Conservation (phyloP, 2,329 filamentous ascomycete genomes). For the Didymellaceae sp. region DNA sequence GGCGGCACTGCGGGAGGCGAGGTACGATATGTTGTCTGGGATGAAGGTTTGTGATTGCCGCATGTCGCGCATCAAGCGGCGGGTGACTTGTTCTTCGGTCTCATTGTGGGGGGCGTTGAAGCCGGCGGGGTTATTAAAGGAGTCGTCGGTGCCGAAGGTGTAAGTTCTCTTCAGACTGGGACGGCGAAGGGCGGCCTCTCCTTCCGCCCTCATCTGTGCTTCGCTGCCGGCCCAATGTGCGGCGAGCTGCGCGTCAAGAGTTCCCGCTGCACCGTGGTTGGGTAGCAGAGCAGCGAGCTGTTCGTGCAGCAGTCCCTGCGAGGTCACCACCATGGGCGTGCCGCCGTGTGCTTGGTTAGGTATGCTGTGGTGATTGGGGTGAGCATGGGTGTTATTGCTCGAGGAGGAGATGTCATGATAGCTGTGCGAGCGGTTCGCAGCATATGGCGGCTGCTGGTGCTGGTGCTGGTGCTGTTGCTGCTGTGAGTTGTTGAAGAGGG, state of each 20-base stretch:
- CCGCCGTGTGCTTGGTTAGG: slow-evolving; percentile 5
- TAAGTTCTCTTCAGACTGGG: slow-evolving; percentile 39
- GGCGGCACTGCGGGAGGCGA: neutral
- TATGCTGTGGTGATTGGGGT: slow-evolving; percentile 1
- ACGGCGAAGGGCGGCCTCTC: slow-evolving; percentile 26
- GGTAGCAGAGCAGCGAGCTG: slow-evolving; percentile 41
- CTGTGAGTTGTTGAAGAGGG: slow-evolving; percentile 43
- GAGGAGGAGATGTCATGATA: slow-evolving; percentile 19
- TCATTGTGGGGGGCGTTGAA: slow-evolving; percentile 34
- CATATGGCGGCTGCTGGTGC: slow-evolving; percentile 34
- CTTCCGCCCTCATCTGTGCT: slow-evolving; percentile 24
- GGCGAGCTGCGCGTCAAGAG: slow-evolving; percentile 38
- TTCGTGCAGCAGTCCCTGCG: slow-evolving; percentile 37
- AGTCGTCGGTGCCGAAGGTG: slow-evolving; percentile 45
- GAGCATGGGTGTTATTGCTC: neutral
- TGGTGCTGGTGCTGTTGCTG: slow-evolving; percentile 15
- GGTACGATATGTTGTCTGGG: slow-evolving; percentile 5
- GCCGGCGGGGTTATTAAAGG: slow-evolving; percentile 42
- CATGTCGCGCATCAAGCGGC: slow-evolving; percentile 34
- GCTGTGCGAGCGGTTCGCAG: slow-evolving; percentile 28
- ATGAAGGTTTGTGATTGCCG: slow-evolving; percentile 28
- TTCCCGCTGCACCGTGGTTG: slow-evolving; percentile 35
- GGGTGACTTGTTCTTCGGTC: slow-evolving; percentile 32
- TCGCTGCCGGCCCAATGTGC: slow-evolving; percentile 35
- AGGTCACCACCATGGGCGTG: slow-evolving; percentile 31